Percentiles rank a stretch among this genome's conserved stretches.
Conservation (phyloP, 208 protist genomes). For the Tritrichomonas foetus region DNA sequence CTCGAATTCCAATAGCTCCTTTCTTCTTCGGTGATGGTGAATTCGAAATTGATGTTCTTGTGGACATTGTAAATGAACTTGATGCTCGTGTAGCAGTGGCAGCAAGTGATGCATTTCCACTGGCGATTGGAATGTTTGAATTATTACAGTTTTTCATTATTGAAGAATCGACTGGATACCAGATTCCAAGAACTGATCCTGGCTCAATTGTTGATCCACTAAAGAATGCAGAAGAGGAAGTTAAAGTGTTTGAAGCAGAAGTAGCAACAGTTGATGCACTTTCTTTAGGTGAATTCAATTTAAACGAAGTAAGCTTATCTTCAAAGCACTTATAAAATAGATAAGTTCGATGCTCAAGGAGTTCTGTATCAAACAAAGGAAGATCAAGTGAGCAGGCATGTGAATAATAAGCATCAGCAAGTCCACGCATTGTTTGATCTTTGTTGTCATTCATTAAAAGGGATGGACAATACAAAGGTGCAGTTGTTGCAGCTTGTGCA, state of each 20-base stretch:
- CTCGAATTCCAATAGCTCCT: not conserved
- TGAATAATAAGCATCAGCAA: conserved; percentile 18
- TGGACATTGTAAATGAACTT: not conserved
- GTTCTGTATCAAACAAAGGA: not conserved
- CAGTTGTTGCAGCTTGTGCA: not conserved
- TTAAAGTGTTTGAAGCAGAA: not conserved
- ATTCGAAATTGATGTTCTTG: not conserved
- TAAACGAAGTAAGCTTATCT: not conserved
- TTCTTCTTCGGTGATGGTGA: not conserved
- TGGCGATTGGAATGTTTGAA: not conserved
- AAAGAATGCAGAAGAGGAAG: not conserved
- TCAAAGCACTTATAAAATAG: conserved; percentile 36
- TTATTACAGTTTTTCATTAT: not conserved
- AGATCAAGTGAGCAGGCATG: not conserved
- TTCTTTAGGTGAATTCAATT: not conserved
- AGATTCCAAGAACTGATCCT: not conserved
- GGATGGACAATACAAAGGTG: not conserved
- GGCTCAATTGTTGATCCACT: not conserved
- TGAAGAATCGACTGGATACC: not conserved
- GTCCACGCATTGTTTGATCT: not conserved
- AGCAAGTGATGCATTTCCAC: not conserved
- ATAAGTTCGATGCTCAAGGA: not conserved
- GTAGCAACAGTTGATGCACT: no score
- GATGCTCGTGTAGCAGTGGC: not conserved
- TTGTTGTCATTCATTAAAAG: not conserved